Percentiles rank a stretch among this genome's conserved stretches.
phyloP scores from a whole-genome alignment of 2,329 filamentous ascomycete species.

The Fusarium sp. region DNA sequence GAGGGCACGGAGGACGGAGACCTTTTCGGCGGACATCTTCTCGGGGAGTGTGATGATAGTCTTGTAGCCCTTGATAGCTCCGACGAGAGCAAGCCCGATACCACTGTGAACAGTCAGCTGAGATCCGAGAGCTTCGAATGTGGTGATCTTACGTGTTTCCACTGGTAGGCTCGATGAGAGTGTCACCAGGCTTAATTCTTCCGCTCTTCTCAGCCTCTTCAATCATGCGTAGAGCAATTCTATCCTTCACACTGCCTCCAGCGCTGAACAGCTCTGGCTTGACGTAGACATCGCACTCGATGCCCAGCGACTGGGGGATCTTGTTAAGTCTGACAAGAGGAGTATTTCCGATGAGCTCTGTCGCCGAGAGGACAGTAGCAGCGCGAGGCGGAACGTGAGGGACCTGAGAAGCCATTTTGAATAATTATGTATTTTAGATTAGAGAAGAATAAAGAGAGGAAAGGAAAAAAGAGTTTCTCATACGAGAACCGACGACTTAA shows the following conservation, averaged over 20 bases:
- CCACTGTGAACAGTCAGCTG: constrained; percentile 58
- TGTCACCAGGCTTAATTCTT: constrained; percentile 96
- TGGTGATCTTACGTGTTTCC: constrained; percentile 77
- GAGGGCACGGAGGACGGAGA: constrained; percentile 90
- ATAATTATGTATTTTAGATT: background rate
- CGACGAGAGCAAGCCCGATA: constrained; percentile 93
- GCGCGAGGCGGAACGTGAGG: constrained; percentile 47
- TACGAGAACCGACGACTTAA: constrained; percentile 26
- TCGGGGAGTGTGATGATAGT: constrained; percentile 98
- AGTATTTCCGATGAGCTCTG: constrained; percentile 92
- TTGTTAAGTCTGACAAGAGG: constrained; percentile 95
- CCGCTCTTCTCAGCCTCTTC: constrained; percentile 92
- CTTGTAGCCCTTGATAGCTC: constrained; percentile 96
- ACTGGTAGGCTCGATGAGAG: constrained; percentile 96
- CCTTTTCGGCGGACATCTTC: constrained; percentile 99
- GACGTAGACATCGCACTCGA: constrained; percentile 88
- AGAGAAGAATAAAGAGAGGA: background rate
- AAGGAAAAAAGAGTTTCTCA: constrained; percentile 8
- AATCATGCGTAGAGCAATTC: constrained; percentile 96
- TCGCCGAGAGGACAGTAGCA: constrained; percentile 68
- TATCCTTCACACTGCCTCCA: constrained; percentile 92
- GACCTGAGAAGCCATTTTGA: constrained; percentile 41
- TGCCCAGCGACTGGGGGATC: constrained; percentile 88
- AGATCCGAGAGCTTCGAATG: background rate
- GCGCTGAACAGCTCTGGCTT: constrained; percentile 96